Evolutionary conservation across 2,329 filamentous ascomycete species (phyloP), one percentile per base, ranked within the genome.

Genomic region (Colletotrichum zoysiae): DNA sequence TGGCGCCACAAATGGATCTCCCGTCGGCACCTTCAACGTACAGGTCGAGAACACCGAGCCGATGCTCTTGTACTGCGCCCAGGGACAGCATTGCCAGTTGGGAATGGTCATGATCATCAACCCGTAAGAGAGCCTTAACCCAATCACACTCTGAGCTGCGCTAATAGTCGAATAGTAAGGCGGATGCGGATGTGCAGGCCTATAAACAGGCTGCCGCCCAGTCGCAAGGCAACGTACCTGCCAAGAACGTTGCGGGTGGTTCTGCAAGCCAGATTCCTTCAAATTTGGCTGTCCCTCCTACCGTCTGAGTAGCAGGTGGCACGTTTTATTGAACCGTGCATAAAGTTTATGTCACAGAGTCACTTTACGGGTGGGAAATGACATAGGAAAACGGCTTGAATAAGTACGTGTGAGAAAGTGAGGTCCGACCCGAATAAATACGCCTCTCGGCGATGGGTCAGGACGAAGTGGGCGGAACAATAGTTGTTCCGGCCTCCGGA

Each of bases 101-200:
- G 86, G 86, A 11, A 87, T 88, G 81, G 82, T 85, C 23, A 84
- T 86, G 79, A 81, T 86, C 4, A 82, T 88, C 38, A 88, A 88
- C 71, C 83, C 84, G 82, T 83, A 73, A 71, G 81, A 74, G 20
- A 30, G 18, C 51, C 35, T 20, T 3, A 8, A 4, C 14, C 14
- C 11, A 2, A 7, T 12, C 9, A 26, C 20, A 30, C 58, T 18
- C 11, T 53, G 11, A 18, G 5, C 30, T 18, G 14, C 23, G 23
- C 69, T 71, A 20, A 71, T 46, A 26, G 6, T 2, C 20, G 2
- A 26, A 3, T 2, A 71, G 69, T n/a, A 69, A 71, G 65, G 65
- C 65, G 38, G 69, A 71, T 5, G 69, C 46, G 11, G 69, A 71
- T 16, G 69, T 71, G 3, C 53, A 69, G 23, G 46, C 53, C 4